Base-by-base conservation (phyloP, 768 basidiomycete genomes). In the Russula virescens region DNA sequence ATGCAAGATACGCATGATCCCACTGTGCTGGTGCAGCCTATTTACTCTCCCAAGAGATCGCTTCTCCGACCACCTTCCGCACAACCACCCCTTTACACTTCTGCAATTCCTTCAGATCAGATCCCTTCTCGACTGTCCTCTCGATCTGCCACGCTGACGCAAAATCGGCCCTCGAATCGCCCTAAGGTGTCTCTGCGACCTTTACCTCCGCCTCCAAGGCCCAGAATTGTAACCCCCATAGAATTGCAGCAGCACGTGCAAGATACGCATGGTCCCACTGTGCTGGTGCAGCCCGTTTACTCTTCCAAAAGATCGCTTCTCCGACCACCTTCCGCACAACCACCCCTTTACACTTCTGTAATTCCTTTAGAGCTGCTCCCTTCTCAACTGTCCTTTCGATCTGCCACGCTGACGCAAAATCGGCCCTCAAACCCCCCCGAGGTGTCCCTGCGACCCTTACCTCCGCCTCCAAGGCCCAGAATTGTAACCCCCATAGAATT, bases 81-180 rank as follows among this genome's bases (percentile, higher is more conserved):
- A 4, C 49, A 55, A 16, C 62, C 62, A 3, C 61, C 61, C 18
- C 55, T 49, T 9, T 63, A 63, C 45, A 38, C 43, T 19, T n/a
- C 0, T 5, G 56, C 42, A 11, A n/a, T n/a, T n/a, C n/a, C n/a
- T n/a, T 31, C 16, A 18, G 10, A 25, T 13, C 31, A 6, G 23
- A 19, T 19, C 23, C 46, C 9, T 14, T n/a, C 56, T 18, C 56
- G 38, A 10, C 26, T 10, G 9, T 16, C 45, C 19, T 38, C 51
- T 21, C 34, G 19, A 8, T 23, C 34, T 25, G 23, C 26, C 42
- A 31, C 38, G 1, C 21, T 26, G 9, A 49, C 21, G 18, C n/a
- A 34, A 28, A 43, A 9, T 47, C 43, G 34, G 11, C 25, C 21
- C 25, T 19, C n/a, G 18, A 16, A 21, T 23, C 45, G 3, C 10